Evolutionary conservation across 2,329 filamentous ascomycete genomes (phyloP).

Genomic region (Fusarium scirpi): DNA sequence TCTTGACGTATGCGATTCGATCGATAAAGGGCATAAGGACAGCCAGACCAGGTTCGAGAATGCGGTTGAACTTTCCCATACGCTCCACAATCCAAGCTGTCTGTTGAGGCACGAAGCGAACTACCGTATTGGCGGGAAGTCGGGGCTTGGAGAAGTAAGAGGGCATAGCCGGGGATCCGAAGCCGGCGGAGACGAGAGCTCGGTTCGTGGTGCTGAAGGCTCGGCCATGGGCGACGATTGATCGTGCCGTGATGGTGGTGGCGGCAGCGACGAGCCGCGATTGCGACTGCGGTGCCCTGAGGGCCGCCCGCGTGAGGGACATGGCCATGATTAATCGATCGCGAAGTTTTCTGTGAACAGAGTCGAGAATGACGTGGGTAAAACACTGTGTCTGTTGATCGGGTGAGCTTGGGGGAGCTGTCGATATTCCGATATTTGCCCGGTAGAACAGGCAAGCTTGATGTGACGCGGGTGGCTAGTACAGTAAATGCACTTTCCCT

Average conservation of each 20-base stretch:
- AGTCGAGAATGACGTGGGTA: conserved; percentile 42
- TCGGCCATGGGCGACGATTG: conserved; percentile 40
- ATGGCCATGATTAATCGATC: conserved; percentile 45
- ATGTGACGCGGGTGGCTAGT: conserved; percentile 30
- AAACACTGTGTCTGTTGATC: conserved; percentile 29
- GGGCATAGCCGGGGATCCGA: conserved; percentile 57
- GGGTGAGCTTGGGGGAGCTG: conserved; percentile 30
- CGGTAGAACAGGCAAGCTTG: conserved; percentile 21
- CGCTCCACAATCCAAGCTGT: conserved; percentile 99
- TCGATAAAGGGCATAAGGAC: conserved; percentile 91
- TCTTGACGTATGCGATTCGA: conserved; percentile 97
- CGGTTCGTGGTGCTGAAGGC: conserved; percentile 50
- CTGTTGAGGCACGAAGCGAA: conserved; percentile 99
- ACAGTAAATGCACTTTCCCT: background rate
- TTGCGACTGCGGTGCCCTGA: conserved; percentile 43
- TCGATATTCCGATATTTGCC: conserved; percentile 33
- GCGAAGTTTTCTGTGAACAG: conserved; percentile 21
- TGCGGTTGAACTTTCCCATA: conserved; percentile 97
- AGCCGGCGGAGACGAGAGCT: conserved; percentile 51
- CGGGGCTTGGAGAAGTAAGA: conserved; percentile 83
- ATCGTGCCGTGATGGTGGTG: conserved; percentile 28
- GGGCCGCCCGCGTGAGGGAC: conserved; percentile 49
- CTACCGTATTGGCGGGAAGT: conserved; percentile 91
- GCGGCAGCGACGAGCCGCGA: conserved; percentile 40
- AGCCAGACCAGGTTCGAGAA: conserved; percentile 90